Evolutionary conservation across 106 monocot genomes (phyloP).

Genomic region (Iris macrosiphon): DNA sequence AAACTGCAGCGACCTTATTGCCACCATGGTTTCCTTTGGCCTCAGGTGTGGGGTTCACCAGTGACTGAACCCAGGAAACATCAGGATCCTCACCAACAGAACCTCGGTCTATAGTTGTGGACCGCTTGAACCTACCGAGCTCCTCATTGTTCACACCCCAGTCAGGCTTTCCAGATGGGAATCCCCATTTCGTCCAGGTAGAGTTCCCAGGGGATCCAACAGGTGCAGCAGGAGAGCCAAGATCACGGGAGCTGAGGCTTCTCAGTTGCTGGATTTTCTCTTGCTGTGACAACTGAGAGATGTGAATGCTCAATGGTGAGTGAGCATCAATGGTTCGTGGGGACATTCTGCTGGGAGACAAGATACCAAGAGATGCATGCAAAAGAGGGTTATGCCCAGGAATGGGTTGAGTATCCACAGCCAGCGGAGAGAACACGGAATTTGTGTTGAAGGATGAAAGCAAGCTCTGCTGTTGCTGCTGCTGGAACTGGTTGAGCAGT

Average conservation of each 20-base stretch:
- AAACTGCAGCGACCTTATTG: too few relatives aligned
- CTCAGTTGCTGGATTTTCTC: slow-evolving; percentile 58
- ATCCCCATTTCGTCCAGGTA: slow-evolving; percentile 44
- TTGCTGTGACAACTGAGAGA: slow-evolving; percentile 35
- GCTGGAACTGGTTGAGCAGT: slow-evolving; percentile 30
- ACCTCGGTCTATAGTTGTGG: slow-evolving; percentile 11
- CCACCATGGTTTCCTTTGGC: background rate
- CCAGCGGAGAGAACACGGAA: slow-evolving; percentile 26
- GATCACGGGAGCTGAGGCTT: slow-evolving; percentile 49
- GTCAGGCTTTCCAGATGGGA: slow-evolving; percentile 32
- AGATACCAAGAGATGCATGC: slow-evolving; percentile 27
- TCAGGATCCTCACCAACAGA: slow-evolving; percentile 47
- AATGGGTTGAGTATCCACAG: too few relatives aligned
- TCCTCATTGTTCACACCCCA: slow-evolving; percentile 59
- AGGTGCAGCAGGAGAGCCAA: slow-evolving; percentile 5
- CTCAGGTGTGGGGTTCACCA: slow-evolving; percentile 50
- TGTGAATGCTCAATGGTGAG: slow-evolving; percentile 42
- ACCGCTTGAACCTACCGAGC: slow-evolving; percentile 12
- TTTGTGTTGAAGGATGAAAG: slow-evolving; percentile 46
- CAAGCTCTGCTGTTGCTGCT: too few relatives aligned
- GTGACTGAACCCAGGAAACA: slow-evolving; percentile 70
- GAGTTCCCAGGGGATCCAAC: slow-evolving; percentile 48
- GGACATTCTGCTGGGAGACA: slow-evolving; percentile 45
- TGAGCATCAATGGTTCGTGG: slow-evolving; percentile 35
- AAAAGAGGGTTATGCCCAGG: slow-evolving; percentile 15